Evolutionary conservation across 108 stramenopile genomes (phyloP), one percentile per base, ranked within the genome.

Genomic region (Pseudonitzschia multiseries): DNA sequence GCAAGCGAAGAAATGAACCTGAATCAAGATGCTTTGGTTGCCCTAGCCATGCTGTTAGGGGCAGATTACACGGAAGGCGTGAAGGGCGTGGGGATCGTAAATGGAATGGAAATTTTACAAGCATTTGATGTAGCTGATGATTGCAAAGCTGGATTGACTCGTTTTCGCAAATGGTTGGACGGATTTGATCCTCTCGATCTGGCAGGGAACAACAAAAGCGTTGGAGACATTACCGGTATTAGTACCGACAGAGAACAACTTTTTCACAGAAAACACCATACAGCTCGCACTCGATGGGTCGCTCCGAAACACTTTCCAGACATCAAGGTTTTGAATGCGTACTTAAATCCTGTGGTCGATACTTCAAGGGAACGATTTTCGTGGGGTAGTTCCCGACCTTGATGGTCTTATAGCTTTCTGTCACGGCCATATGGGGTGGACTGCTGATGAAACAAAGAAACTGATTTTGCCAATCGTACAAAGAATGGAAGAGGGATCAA

Each of bases 31-130:
- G 84, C 95, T 21, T 68, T 98, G 32, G 77, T 98, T 15, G 89
- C 97, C 0, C 69, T 98, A 24, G 98, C 99, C 18, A 92, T 99
- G 88, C 74, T 99, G 12, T 74, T 99, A 17, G 99, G 99, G 21
- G 90, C 94, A 46, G 99, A 99, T 72, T 99, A 99, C 75, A 98
- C 96, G 17, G 91, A 96, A 56, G 99, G 98, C n/a, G 92, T 99
- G 22, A 89, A 91, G 29, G 83, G 83, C 24, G 96, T 99, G 0
- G 99, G 99, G 4, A 96, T 98, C 60, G 99, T 99, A 21, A 99
- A 99, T 68, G 97, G 96, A 15, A 97, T 98, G 95, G 99, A 99
- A 83, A 86, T 99, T 33, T 48, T 97, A 1, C 78, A 91, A 44
- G 93, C 89, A 4, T 97, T 98, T 75, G 84, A 90, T 67, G 81